Base-by-base conservation (phyloP, 352 stramenopile genomes). In the Thraustochytrium striatum region DNA sequence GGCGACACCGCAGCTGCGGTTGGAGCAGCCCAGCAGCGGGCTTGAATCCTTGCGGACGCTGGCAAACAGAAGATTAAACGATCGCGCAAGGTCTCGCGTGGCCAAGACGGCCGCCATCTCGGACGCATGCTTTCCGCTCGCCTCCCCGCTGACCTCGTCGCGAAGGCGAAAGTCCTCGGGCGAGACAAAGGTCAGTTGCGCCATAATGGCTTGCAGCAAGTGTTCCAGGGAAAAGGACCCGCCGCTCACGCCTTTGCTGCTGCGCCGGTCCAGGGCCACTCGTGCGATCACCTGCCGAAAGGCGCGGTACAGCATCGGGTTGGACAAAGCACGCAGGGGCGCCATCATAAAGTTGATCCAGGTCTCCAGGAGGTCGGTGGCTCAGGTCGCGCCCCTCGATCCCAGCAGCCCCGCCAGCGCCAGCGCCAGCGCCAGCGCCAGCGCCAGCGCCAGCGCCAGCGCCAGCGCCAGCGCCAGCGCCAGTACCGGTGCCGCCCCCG, bases 321-420 rank as follows among this genome's bases (percentile, higher is more conserved):
- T 55, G 16, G 47, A 55, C n/a, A 43, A 2, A 3, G 61, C 30
- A 16, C 65, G 65, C 65, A 75, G 50, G 21, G 65, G 65, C 32
- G 65, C 65, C 2, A 75, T 16, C 19, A 55, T 75, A 8, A 61
- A 38, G 1, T 61, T 30, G 25, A 75, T 72, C 50, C 43, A 13
- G 0, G 44, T 30, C 21, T 30, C 7, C 0, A 75, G 61, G 0
- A 75, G 50, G 0, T 32, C n/a, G 16, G 25, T 55, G 16, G 16
- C 25, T 16, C 16, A 55, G 47, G 16, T 55, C 25, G 16, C 47
- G 5, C 30, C 43, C 3, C 47, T 70, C 25, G 43, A 70, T 28
- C n/a, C 3, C 16, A 11, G n/a, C 39, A 13, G 39, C 39, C 39
- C 39, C 39, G 39, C 5, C 39, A 5, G 39, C 39, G 5, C 39